phyloP scores from a whole-genome alignment of 108 stramenopile species.

The Epipyxis sp. region DNA sequence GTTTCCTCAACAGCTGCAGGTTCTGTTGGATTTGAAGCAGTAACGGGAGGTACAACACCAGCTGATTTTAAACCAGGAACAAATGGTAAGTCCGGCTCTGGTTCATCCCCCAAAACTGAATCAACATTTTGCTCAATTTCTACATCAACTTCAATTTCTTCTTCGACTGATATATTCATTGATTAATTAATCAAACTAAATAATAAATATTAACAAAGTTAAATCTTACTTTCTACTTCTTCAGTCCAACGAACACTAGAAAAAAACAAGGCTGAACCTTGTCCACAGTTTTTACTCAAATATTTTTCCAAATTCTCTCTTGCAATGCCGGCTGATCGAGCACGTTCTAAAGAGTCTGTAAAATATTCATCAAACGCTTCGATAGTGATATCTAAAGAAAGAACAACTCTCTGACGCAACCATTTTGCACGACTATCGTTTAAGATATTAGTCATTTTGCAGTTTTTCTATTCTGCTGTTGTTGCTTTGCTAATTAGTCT shows the following conservation, averaged over 20 bases:
- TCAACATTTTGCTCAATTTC: background rate
- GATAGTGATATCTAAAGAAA: constrained; percentile 20
- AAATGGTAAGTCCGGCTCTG: background rate
- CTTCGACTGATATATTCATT: background rate
- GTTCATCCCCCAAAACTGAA: background rate
- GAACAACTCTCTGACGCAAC: constrained; percentile 22
- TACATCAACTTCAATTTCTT: constrained; percentile 30
- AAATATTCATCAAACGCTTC: constrained; percentile 22
- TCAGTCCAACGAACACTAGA: constrained; percentile 18
- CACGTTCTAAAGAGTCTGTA: constrained; percentile 24
- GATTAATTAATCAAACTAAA: background rate
- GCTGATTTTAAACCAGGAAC: constrained; percentile 4
- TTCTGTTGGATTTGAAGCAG: background rate
- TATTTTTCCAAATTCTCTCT: constrained; percentile 10
- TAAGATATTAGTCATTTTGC: too few species aligned
- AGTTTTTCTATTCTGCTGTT: too few species aligned
- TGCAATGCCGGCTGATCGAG: constrained; percentile 30
- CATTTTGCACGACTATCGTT: constrained; percentile 6
- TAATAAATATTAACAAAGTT: background rate
- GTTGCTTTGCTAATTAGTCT: too few species aligned
- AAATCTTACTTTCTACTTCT: constrained; percentile 10
- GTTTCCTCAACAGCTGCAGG: background rate
- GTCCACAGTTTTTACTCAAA: constrained; percentile 9
- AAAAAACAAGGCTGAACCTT: constrained; percentile 9
- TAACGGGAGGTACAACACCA: background rate